Evolutionary conservation across 2,329 filamentous ascomycete species (phyloP), one percentile per base, ranked within the genome.

Genomic region (Fusarium robinianum): DNA sequence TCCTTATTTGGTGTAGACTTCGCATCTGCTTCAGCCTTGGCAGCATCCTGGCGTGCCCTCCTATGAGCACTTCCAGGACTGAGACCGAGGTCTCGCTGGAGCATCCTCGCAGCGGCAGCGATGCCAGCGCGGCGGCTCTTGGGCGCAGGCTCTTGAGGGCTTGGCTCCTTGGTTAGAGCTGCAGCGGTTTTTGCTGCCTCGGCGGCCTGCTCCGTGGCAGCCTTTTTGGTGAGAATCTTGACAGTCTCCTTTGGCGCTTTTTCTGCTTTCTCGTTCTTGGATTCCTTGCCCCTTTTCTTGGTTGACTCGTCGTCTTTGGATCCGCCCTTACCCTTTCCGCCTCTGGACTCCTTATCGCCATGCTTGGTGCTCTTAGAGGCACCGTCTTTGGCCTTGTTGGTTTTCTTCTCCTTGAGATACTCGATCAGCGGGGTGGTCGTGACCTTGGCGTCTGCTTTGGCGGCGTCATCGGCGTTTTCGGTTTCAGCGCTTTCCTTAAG

Each of bases 361-460:
- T 83, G 76, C 61, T 85, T 85, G 26, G 79, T 76, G 14, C 56
- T 61, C 46, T 67, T 70, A 5, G 63, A 58, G 4, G 58, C 45
- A 22, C 72, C 71, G 43, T 85, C 81, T 57, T 83, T 84, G 14
- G 66, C 72, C 63, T 80, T 84, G 53, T 83, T 89, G 10, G 89
- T 89, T 71, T 95, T 96, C 72, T 95, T 96, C 67, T 96, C 91
- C 55, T 87, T 87, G 23, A 96, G 77, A 55, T 85, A 95, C 63
- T 96, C 90, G 40, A 97, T 88, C 38, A 99, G 71, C 0, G 94
- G 94, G 0, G 94, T 97, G 1, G 85, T 91, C 16, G 83, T 90
- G 34, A 88, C 77, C 61, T 88, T 87, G 23, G 67, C 51, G 37
- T 79, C 78, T 4, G 77, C 67, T 26, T 77, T 78, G 9, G 69